Evolutionary conservation across 2,329 filamentous ascomycete genomes (phyloP), one percentile per base, ranked within the genome.

Genomic region (Drechslerella dactyloides): DNA sequence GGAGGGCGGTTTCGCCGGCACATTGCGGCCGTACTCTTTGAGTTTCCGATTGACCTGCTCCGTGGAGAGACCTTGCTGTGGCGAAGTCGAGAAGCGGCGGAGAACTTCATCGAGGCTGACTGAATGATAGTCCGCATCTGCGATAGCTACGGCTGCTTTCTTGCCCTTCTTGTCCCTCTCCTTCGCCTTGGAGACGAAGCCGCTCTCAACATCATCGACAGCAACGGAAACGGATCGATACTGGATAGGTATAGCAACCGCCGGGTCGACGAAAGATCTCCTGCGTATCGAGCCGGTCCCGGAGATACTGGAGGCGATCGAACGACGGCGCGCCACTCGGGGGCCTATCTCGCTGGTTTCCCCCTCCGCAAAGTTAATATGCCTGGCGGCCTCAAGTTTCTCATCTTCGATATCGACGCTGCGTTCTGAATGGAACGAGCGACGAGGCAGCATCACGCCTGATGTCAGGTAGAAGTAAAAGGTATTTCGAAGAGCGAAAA

Each of bases 11-110:
- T 86, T 84, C 2, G 88, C 86, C 2, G 87, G 87, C 6, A 84
- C 83, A 76, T 93, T 93, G 69, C 80, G 84, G 37, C 89, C 89
- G 79, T 89, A 85, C 76, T 89, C 82, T 48, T 81, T 81, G 5
- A 85, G 48, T 11, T 51, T 53, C 8, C 69, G 21, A 1, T 68
- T 15, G 10, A 73, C 69, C 33, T 73, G 62, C 4, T 62, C 62
- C 2, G 50, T 24, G 11, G 61, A 63, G 27, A 73, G 62, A 42
- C 69, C 69, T n/a, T 73, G 69, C 21, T 68, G 51, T 21, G 46
- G 7, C 17, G 69, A 66, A 24, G 54, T 63, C 2, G 69, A 68
- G 23, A 73, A 55, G 42, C 69, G 69, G 48, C 58, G 57, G 44
- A 73, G 58, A 1, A 73, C 33, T 50, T 73, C 69, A 54, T 68